phyloP scores from a whole-genome alignment of 768 basidiomycete species.

The Lyophyllum shimeji region DNA sequence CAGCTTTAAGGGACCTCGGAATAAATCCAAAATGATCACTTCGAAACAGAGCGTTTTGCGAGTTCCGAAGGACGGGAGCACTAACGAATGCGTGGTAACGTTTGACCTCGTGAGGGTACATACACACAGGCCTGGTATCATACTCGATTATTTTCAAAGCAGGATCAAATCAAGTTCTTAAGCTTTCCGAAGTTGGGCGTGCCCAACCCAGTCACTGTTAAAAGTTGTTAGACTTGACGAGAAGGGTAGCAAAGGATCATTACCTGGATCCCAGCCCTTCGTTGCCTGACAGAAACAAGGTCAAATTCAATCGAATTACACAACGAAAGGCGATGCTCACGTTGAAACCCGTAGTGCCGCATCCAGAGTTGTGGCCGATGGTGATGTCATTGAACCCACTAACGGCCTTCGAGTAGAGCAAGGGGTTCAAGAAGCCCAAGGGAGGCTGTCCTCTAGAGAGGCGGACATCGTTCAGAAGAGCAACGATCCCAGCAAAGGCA shows the following conservation, averaged over 20 bases:
- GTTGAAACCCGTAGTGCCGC: conserved; percentile 67
- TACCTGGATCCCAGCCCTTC: conserved; percentile 62
- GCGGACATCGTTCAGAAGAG: conserved; percentile 66
- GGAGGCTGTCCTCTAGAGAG: conserved; percentile 38
- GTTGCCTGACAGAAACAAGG: conserved; percentile 34
- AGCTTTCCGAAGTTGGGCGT: conserved; percentile 10
- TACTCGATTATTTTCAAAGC: too few species aligned
- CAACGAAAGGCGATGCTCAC: conserved; percentile 32
- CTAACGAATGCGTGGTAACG: too few species aligned
- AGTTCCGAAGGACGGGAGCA: too few species aligned
- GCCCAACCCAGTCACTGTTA: conserved; percentile 16
- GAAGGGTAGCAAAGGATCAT: conserved; percentile 9
- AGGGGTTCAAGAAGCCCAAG: conserved; percentile 70
- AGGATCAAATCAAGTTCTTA: too few species aligned
- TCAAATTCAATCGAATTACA: background rate
- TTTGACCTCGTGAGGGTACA: too few species aligned
- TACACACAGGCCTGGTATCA: too few species aligned
- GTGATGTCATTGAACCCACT: conserved; percentile 59
- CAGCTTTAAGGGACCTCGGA: too few species aligned
- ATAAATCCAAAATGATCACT: too few species aligned
- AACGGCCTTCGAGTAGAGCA: conserved; percentile 46
- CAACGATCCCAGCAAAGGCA: conserved; percentile 61
- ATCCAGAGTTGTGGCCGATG: conserved; percentile 53
- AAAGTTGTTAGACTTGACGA: background rate
- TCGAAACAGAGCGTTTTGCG: too few species aligned